Base-by-base conservation (phyloP, 768 basidiomycete species). In the Daedaleopsis nitida region DNA sequence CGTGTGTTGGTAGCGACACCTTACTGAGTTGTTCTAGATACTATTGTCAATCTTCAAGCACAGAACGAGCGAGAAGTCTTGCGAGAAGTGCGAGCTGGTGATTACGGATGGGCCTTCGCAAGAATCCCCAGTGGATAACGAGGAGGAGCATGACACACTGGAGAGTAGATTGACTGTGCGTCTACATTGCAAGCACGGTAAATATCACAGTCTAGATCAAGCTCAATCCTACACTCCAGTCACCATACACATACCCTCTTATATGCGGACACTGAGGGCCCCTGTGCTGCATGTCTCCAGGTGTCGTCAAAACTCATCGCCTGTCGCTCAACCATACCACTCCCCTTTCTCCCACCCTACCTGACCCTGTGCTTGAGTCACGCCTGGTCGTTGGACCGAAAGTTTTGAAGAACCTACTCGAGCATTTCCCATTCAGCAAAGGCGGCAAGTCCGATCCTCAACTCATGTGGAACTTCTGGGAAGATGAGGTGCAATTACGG, bases 101-200 rank as follows among this genome's bases (percentile, higher is more conserved):
- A 83, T 94, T 55, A 71, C 84, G 5, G 88, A 92, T 60, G 79
- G 76, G 44, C 81, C 79, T 9, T 39, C 62, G 19, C 58, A 58
- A 21, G 49, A 34, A 1, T 10, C 13, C 7, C 50, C 24, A 1
- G 6, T 49, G 1, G 58, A 53, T 3, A 65, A 72, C 14, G 73
- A 74, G 12, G 76, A 82, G 23, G 82, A 82, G 19, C 67, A 71
- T 11, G 89, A 92, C 64, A 78, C 82, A 51, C 76, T 91, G 7
- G 89, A 92, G 72, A 89, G 86, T 68, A 87, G 81, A 67, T 75
- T 94, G 55, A 79, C 90, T 34, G 76, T 94, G 42, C 86, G 86
- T 64, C 72, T 94, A 52, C 81, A 91, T 66, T 94, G 92, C 73
- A 93, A 94, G 77, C 89, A 93, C 65, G 92, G 92, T 91, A 70